Evolutionary conservation across 2,329 filamentous ascomycete genomes (phyloP).

Genomic region (Magnaporthiopsis rhizophila): DNA sequence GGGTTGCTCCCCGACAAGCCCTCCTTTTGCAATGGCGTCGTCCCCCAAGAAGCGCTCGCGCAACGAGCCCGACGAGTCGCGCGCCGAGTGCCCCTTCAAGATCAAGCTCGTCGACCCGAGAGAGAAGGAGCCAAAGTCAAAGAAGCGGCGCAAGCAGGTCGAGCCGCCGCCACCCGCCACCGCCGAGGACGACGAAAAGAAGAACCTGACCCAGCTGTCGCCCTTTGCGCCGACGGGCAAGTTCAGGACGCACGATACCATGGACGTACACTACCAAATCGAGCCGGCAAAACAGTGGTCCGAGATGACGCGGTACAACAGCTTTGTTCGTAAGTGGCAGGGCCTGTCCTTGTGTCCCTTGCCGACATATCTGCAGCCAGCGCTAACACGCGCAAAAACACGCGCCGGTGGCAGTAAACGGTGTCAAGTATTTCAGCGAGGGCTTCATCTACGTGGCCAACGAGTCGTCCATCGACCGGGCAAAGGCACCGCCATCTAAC

Average conservation of each 20-base stretch:
- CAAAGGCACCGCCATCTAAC: slow-evolving; percentile 27
- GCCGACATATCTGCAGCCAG: neutral
- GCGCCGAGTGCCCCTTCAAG: slow-evolving; percentile 48
- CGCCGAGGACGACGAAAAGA: slow-evolving; percentile 34
- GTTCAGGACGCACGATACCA: slow-evolving; percentile 44
- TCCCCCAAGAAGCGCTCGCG: slow-evolving; percentile 44
- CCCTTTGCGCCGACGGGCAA: slow-evolving; percentile 46
- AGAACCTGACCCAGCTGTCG: slow-evolving; percentile 41
- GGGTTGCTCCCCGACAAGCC: neutral
- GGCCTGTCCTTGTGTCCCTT: neutral
- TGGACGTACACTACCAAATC: slow-evolving; percentile 48
- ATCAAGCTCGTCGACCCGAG: slow-evolving; percentile 38
- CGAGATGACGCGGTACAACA: slow-evolving; percentile 54
- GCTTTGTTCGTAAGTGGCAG: slow-evolving; percentile 48
- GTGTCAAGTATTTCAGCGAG: slow-evolving; percentile 49
- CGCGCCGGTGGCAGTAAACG: slow-evolving; percentile 37
- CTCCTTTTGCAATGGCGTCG: slow-evolving; percentile 24
- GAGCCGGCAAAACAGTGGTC: slow-evolving; percentile 45
- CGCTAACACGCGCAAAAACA: neutral
- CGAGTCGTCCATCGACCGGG: slow-evolving; percentile 46
- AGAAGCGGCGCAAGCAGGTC: slow-evolving; percentile 34
- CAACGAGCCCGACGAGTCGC: slow-evolving; percentile 37
- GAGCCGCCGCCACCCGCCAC: slow-evolving; percentile 22
- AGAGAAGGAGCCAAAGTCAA: slow-evolving; percentile 36
- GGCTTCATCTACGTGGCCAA: slow-evolving; percentile 54